These are phyloP conservation scores for Solanum neorickii DNA, from an alignment of 257 asterid genomes.

Conservation along the genomic window DNA sequence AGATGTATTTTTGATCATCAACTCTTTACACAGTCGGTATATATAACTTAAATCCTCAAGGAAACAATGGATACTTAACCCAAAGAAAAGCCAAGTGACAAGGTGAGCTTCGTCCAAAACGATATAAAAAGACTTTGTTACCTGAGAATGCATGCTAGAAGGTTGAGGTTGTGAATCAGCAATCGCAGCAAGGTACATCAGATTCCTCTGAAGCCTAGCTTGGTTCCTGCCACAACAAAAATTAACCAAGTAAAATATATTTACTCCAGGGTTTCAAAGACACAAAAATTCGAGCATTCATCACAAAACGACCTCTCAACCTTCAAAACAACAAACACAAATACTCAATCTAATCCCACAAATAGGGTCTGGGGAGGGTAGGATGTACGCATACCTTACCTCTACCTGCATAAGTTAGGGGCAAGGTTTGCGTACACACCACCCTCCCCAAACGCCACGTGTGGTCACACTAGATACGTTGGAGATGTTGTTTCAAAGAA, in stretches of 20 bases:
- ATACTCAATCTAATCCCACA: no score
- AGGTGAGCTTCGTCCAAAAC: neutral
- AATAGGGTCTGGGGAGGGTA: no score
- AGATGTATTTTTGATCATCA: no score
- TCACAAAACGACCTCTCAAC: neutral
- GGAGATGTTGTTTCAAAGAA: neutral
- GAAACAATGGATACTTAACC: neutral
- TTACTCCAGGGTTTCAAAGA: neutral
- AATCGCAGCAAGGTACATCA: slow-evolving; percentile 96
- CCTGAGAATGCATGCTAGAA: slow-evolving; percentile 88
- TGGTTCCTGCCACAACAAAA: slow-evolving; percentile 45
- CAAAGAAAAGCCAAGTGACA: neutral
- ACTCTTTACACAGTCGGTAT: neutral
- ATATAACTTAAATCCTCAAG: neutral
- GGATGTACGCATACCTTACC: no score
- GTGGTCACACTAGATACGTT: neutral
- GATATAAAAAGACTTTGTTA: neutral
- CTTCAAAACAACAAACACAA: no score
- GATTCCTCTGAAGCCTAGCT: slow-evolving; percentile 78
- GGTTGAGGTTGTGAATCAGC: slow-evolving; percentile 99
- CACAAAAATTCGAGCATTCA: neutral
- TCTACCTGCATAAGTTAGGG: neutral
- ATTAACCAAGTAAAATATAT: neutral
- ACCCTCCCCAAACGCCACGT: neutral
- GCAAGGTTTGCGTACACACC: neutral